Evolutionary conservation across 2,329 filamentous ascomycete species (phyloP), one percentile per base, ranked within the genome.

Genomic region (Exophiala calicioides): DNA sequence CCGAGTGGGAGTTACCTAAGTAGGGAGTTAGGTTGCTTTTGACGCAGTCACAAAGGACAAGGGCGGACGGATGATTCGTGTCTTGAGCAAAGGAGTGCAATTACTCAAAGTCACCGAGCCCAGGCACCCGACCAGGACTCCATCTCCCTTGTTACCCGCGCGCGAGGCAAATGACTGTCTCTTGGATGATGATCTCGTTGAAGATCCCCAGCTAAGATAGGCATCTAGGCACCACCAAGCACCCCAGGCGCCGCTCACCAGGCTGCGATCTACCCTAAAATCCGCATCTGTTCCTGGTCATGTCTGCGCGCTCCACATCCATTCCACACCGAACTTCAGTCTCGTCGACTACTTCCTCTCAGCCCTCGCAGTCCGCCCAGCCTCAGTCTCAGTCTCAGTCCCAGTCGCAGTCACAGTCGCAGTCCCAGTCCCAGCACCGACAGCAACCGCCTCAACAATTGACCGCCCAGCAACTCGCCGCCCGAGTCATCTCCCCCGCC

Each of bases 401-500:
- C 16, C 42, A 31, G 37, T 41, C 37, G 13, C 30, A 27, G 30
- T 32, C 42, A 13, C 34, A 30, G 13, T 45, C 50, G 20, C 49
- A 52, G 20, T 32, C 49, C 23, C 48, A 42, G 21, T 40, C 42
- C 23, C 46, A 29, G 12, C 12, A 30, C n/a, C 31, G 45, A 23
- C 19, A 27, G 10, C 43, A 39, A 10, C 39, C 50, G 29, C 51
- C 51, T 34, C 52, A 45, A 29, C 30, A 21, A 29, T 37, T 52
- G 13, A 53, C 52, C 13, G 43, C 49, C 15, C 50, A 56, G 29
- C 48, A 56, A 37, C 46, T 59, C 33, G 56, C 55, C 19, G 52
- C 57, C 7, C 53, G 55, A 23, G 54, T 60, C 43, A 56, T 59
- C 30, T 59, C 55, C 5, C 58, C 58, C n/a, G 40, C 47, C 41